Evolutionary conservation across 2,329 filamentous ascomycete species (phyloP), one percentile per base, ranked within the genome.

Genomic region (Lasiodiplodia theobromae): DNA sequence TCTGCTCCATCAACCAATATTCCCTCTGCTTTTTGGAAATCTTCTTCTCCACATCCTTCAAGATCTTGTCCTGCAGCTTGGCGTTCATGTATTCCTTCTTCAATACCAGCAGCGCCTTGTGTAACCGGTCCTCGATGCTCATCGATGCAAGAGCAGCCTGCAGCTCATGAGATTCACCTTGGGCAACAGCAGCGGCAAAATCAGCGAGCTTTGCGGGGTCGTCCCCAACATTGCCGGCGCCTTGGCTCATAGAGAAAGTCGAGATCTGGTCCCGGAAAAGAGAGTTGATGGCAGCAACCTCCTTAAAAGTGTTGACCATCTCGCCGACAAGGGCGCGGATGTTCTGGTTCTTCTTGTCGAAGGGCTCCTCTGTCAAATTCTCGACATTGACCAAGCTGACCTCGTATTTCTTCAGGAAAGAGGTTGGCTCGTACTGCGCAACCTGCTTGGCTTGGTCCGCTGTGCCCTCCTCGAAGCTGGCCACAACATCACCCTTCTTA

Each of bases 71-170:
- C 79, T 97, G 95, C 37, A 99, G 85, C 78, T 98, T 93, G 0
- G 96, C 96, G 74, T 98, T 99, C 92, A 98, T 97, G 66, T 97
- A 88, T 82, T 99, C 96, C 80, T 97, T 98, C 84, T 99, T 99
- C 72, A 99, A 85, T 2, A 98, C 92, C 53, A 95, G 88, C 2
- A 99, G 84, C 0, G 95, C 92, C 81, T 97, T 98, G 74, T 94
- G 92, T 80, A 99, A 88, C 71, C 96, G 88, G 74, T 97, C 92
- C 79, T 98, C 94, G 18, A 99, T 91, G 75, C 97, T 93, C 80
- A 97, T 87, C 65, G 92, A 92, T 69, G 92, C 91, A 2, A 99
- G 84, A 0, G 97, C 93, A 74, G 97, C 93, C 78, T 99, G 96
- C 54, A 98, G 86, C 82, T 99, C 96, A 67, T 91, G 88, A 67